Conservation (phyloP, 202 grass and related monocot species). For the Setaria italica region DNA sequence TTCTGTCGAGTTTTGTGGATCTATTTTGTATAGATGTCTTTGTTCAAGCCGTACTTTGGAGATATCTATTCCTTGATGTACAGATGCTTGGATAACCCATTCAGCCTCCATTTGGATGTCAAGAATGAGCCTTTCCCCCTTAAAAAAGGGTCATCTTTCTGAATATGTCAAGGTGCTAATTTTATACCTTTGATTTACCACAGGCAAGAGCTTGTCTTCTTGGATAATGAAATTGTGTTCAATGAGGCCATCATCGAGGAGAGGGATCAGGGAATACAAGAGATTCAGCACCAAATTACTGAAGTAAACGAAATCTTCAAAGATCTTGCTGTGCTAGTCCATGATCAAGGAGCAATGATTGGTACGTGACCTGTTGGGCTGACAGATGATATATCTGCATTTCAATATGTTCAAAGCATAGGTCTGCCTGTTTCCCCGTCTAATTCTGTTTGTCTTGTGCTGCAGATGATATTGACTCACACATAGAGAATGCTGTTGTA, state of each 20-base stretch:
- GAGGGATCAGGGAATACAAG: constrained; percentile 96
- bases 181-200: constrained; percentile 19
- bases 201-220: constrained; percentile 88
- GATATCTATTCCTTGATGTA: not conserved
- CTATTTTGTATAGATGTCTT: not conserved
- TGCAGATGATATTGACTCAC: constrained; percentile 87
- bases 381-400: constrained; percentile 16
- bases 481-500: constrained; percentile 72
- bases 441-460: constrained; percentile 28
- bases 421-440: not conserved
- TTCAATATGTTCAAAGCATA: not conserved
- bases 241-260: constrained; percentile 97
- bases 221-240: constrained; percentile 97
- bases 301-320: constrained; percentile 99
- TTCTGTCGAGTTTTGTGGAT: not conserved
- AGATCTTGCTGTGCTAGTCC: constrained; percentile 98
- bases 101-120: constrained; percentile 13
- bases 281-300: constrained; percentile 95
- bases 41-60: constrained; percentile 18
- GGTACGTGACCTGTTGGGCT: constrained; percentile 48
- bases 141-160: not conserved
- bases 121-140: not conserved
- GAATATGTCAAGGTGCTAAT: not conserved
- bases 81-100: not conserved
- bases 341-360: constrained; percentile 95